phyloP scores from a whole-genome alignment of 306 rosid species.

The Lathyrus sativus region DNA sequence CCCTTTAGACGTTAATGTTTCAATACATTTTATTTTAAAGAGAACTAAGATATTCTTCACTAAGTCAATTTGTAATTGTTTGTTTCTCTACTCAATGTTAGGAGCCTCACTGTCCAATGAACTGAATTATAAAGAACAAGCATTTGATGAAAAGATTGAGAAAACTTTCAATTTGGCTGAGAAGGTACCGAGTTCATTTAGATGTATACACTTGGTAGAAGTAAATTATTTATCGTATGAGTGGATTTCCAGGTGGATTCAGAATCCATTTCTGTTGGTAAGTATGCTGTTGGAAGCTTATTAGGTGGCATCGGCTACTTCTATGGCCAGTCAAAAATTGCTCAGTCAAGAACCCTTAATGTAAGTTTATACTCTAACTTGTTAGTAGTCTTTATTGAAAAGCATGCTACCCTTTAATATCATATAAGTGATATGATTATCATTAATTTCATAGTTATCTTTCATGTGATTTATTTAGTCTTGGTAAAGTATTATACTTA shows the following conservation, averaged over 20 bases:
- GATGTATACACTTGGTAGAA: slow-evolving; percentile 28
- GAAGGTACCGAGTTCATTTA: slow-evolving; percentile 54
- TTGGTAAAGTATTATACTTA: background rate
- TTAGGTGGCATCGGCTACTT: slow-evolving; percentile 96
- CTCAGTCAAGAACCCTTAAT: slow-evolving; percentile 46
- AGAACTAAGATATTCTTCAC: slow-evolving; percentile 12
- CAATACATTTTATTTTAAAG: slow-evolving; percentile 19
- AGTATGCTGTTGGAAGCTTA: slow-evolving; percentile 84
- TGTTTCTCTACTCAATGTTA: slow-evolving; percentile 41
- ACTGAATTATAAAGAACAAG: slow-evolving; percentile 73
- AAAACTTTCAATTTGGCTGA: slow-evolving; percentile 59
- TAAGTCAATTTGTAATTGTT: slow-evolving; percentile 26
- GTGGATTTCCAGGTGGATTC: slow-evolving; percentile 71
- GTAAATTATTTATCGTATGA: slow-evolving; percentile 38
- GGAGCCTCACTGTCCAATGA: slow-evolving; percentile 71
- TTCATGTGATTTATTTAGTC: slow-evolving; percentile 22
- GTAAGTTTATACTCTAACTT: slow-evolving; percentile 55
- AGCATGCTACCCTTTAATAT: slow-evolving; percentile 15
- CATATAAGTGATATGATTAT: slow-evolving; percentile 21
- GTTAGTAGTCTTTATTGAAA: slow-evolving; percentile 27
- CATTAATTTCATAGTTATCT: slow-evolving; percentile 11
- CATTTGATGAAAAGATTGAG: slow-evolving; percentile 75
- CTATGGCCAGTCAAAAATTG: slow-evolving; percentile 90
- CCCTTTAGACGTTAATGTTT: slow-evolving; percentile 10
- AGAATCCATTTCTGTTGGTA: slow-evolving; percentile 71